Percentiles rank a stretch among this genome's conserved stretches.
These are phyloP conservation scores for Eucalyptus pauciflora DNA, from an alignment of 345 rosid species.

Conservation along the genomic window DNA sequence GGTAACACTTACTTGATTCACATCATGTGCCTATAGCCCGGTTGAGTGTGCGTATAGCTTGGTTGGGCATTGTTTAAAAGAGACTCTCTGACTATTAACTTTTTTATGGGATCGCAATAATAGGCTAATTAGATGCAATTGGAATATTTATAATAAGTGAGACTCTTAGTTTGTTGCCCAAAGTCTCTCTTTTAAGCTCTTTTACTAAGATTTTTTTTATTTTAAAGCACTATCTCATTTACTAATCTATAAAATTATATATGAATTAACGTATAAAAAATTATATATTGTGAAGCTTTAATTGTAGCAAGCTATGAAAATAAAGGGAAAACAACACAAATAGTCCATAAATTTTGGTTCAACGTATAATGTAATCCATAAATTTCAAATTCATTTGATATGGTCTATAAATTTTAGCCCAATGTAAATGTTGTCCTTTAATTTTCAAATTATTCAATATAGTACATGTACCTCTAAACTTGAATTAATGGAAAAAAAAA, in stretches of 20 bases:
- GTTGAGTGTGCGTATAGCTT: too few relatives aligned
- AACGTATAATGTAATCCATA: fast-evolving
- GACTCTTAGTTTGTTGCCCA: background rate
- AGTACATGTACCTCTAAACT: too few relatives aligned
- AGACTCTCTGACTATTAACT: background rate
- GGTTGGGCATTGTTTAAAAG: background rate
- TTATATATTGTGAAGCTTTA: background rate
- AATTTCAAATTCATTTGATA: too few relatives aligned
- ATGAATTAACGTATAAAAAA: background rate
- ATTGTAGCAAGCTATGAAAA: background rate
- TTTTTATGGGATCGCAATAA: fast-evolving
- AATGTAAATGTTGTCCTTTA: too few relatives aligned
- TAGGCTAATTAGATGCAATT: background rate
- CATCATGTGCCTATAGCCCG: fast-evolving
- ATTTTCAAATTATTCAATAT: too few relatives aligned
- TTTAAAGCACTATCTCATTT: background rate
- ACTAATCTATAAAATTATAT: background rate
- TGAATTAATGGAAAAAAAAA: too few relatives aligned
- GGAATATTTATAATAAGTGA: background rate
- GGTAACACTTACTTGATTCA: fast-evolving
- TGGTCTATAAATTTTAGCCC: fast-evolving
- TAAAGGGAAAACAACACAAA: fast-evolving
- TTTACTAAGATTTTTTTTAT: background rate
- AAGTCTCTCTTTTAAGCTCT: background rate
- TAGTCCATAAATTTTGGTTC: fast-evolving